Evolutionary conservation across 2,329 filamentous ascomycete species (phyloP), one percentile per base, ranked within the genome.

Genomic region (Cladobotryum protrusum): DNA sequence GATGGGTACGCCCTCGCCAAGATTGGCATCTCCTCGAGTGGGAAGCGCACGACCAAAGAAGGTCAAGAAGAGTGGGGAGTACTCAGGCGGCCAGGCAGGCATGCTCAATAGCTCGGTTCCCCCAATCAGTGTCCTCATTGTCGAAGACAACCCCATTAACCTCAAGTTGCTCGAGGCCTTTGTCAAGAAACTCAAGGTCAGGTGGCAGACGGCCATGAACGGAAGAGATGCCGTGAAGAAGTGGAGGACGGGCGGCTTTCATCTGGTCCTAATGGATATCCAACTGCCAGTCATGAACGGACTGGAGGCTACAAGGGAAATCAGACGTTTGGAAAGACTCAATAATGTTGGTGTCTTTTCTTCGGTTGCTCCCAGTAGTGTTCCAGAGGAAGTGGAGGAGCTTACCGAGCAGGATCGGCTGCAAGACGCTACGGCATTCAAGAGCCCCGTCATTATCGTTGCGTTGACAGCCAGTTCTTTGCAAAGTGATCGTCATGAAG

Each of bases 91-190:
- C 53, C 78, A 79, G 20, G 75, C 83, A 4, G 83, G 81, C 29
- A 76, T 88, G 60, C 78, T 95, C 24, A 89, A 92, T 58, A 86
- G 85, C 48, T 84, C 84, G 1, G 89, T 97, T 1, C 93, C 93
- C 7, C 92, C 93, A 1, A 97, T 99, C 71, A 97, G 95, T 59
- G 91, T 97, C 7, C 76, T 99, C 40, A 96, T 99, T 53, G 93
- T 99, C 13, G 93, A 99, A 72, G 93, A 99, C 72, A 99, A 99
- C 67, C 90, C 93, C 56, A 97, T 99, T 77, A 99, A 97, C 64
- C 74, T 97, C 58, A 88, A 89, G 62, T 82, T 99, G 9, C 75
- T 99, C 34, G 92, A 96, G 64, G 90, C 91, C 1, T 95, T 99
- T 63, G 92, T 97, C 76, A 96, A 96, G 71, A 79, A 90, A 44